Evolutionary conservation across 441 rosid species (phyloP), one percentile per base, ranked within the genome.

Genomic region (Erodium moschatum): DNA sequence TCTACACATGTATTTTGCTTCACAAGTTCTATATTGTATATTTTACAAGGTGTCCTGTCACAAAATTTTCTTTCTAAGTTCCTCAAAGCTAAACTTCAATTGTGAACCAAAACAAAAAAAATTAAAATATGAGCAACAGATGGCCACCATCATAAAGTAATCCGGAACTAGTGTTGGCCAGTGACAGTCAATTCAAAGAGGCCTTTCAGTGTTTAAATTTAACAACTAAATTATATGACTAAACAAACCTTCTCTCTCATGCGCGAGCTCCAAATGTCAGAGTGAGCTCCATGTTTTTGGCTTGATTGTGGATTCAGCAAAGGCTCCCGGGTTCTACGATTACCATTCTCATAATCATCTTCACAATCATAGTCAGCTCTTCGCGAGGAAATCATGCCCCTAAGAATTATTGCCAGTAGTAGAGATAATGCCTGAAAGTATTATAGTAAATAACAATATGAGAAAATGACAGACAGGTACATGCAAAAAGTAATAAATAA

Each of bases 231-330:
- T 1, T 6, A 6, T 56, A 56, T 65, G n/a, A 38, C 46, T 40
- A 77, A 65, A 44, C 27, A 56, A 54, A 92, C 97, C 96, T 85
- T 90, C 72, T 87, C 96, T 74, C 91, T 85, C 56, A 89, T 84
- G 56, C 85, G 80, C 64, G 84, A 81, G 75, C 89, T 88, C 96
- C 90, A 90, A 18, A 82, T 64, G 68, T 86, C 92, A 50, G 87
- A 76, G 70, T 74, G 84, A 66, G 67, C 74, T 7, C 82, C 86
- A 68, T 89, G 81, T 35, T 85, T 65, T 78, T 85, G 85, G 77
- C 68, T 89, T 24, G 27, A 24, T 24, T 24, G 27, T 24, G 27
- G 27, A 24, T 24, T 24, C 27, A 24, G 27, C 27, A 24, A 24
- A 24, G 27, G 27, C 27, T 24, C 91, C 82, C 88, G 19, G 60